Base-by-base conservation (phyloP, 1,284 basidiomycete species). In the Moniliella sp. region DNA sequence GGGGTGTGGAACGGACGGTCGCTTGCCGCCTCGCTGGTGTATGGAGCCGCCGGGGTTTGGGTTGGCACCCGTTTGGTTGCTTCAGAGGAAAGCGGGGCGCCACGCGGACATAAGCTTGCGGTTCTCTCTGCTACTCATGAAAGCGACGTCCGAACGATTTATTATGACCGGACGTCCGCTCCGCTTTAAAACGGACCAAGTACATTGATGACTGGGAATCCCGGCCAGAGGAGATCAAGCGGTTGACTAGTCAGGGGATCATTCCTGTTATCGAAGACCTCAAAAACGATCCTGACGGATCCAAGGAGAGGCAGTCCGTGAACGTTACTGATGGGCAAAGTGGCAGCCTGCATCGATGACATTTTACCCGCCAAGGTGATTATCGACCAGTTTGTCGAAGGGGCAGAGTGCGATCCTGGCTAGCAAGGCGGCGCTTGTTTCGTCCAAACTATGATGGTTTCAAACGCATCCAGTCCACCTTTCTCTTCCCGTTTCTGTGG, bases 11-110 rank as follows among this genome's bases (percentile, higher is more conserved):
- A 44, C 33, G 50, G 50, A 13, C 44, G 48, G 12, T 39, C 40
- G 33, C 45, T 54, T 13, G 50, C 50, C 16, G 45, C 50, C 17
- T 37, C 50, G 15, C 35, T 54, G 28, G 43, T 36, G 32, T 54
- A 45, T 38, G 48, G 46, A 17, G 32, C 44, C 10, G 39, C 42
- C 33, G 48, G 50, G 27, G 49, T 51, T 10, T 54, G 50, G 50
- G 48, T 54, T 34, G 82, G 82, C 23, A 81, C 78, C 1, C 71
- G 83, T 25, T 91, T 91, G 54, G 79, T 91, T 15, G 83, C 82
- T 13, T 46, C 43, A 5, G 42, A 27, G 17, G 50, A 54, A 27
- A 39, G 41, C 2, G 50, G 50, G 18, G 50, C 50, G 9, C 49
- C 50, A 30, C 43, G 42, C 31, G 40, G 40, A 5, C 50, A 54